Evolutionary conservation across 805 yeast species (phyloP), one percentile per base, ranked within the genome.

Genomic region (Metschnikowia baotianmanensis): DNA sequence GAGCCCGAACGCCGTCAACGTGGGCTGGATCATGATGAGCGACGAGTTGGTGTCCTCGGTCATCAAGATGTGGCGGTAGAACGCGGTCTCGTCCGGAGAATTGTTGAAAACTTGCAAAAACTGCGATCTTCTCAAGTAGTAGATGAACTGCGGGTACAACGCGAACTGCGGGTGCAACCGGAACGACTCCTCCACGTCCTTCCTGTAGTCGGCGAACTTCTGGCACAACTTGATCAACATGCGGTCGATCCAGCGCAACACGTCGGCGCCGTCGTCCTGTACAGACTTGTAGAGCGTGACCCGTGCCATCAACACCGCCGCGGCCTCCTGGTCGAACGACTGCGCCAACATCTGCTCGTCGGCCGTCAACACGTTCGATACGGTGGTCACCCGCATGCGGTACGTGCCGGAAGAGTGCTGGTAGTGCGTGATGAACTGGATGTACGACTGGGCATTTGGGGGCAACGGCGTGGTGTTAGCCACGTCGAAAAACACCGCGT

Each of bases 21-120:
- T 88, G 42, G 99, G 99, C 69, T 93, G 99, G 51, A 93, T 91
- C 97, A 93, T 93, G 48, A 90, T 86, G 60, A 93, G 72, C 13
- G 97, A 86, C 68, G 91, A 93, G 50, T 85, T 83, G 31, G 91
- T 85, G 61, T 93, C 97, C 59, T 93, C 97, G 50, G 91, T 82
- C 59, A 86, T 77, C 59, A 93, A 78, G 13, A 88, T 83, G 63
- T 93, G 99, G 62, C 97, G 82, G 67, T 91, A 88, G 66, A 90
- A 93, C 27, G 96, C 96, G 31, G 98, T 89, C 71, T 93, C 99
- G 71, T 93, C 99, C 2, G 99, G 99, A 5, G 99, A 93, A 66
- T 90, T 90, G 68, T 93, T 93, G 75, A 93, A 93, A 32, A 91
- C 96, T 63, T 88, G 95, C 62, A 93, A 71, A 63, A 93, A 90